Percentiles rank a stretch among this genome's conserved stretches.
These are phyloP conservation scores for Cutaneotrichosporon sp. DNA, from an alignment of 1,284 basidiomycete species.

Conservation along the genomic window DNA sequence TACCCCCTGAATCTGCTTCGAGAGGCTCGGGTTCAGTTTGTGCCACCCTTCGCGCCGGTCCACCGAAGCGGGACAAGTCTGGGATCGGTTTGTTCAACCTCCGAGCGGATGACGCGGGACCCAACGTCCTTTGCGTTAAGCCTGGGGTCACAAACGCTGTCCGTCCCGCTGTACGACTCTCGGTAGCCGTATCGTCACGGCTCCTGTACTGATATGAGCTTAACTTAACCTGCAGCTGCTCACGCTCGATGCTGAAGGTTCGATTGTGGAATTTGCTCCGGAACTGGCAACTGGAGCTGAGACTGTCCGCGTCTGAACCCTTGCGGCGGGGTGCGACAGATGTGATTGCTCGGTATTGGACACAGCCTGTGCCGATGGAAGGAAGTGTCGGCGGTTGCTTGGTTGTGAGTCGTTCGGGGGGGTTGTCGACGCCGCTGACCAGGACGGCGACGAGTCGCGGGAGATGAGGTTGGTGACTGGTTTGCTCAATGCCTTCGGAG, in stretches of 20 bases:
- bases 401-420: slow-evolving; percentile 16
- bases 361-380: neutral
- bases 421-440: slow-evolving; percentile 27
- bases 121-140: slow-evolving; percentile 26
- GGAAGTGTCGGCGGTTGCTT: neutral
- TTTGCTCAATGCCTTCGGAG: neutral
- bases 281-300: neutral
- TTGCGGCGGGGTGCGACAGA: neutral
- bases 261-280: no score
- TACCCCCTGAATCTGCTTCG: neutral
- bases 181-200: neutral
- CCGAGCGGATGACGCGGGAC: slow-evolving; percentile 25
- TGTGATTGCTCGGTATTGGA: neutral
- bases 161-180: neutral
- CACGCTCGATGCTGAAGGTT: neutral
- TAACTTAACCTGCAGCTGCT: neutral
- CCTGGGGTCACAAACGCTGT: slow-evolving; percentile 32
- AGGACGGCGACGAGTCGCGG: slow-evolving; percentile 27
- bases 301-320: neutral
- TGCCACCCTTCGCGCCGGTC: slow-evolving; percentile 37
- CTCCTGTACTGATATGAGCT: neutral
- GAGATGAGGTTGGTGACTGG: slow-evolving; percentile 3
- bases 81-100: slow-evolving; percentile 22
- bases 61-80: slow-evolving; percentile 40
- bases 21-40: neutral